These are phyloP conservation scores for Scopulariopsis brevicaulis DNA, from an alignment of 2,329 filamentous ascomycete species.

Conservation along the genomic window DNA sequence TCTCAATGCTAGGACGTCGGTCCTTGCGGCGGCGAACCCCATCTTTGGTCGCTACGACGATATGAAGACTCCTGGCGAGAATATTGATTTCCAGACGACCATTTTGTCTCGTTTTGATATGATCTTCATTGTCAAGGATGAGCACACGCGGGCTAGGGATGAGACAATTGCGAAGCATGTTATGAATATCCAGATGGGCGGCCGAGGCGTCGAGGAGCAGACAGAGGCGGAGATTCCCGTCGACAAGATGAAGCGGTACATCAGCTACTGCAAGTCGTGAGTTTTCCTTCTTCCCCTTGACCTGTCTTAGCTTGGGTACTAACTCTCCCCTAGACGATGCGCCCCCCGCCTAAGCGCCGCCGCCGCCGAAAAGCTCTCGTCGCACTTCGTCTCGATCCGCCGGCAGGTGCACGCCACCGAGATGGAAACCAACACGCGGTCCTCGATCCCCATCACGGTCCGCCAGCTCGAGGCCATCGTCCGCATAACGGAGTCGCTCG, in stretches of 20 bases:
- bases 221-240: constrained; percentile 81
- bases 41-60: constrained; percentile 98
- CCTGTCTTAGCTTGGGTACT: neutral
- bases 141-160: constrained; percentile 81
- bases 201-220: constrained; percentile 69
- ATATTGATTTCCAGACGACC: constrained; percentile 98
- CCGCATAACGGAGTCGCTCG: constrained; percentile 90
- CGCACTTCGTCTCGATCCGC: constrained; percentile 93
- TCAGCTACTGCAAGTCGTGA: constrained; percentile 92
- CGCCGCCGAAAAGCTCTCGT: constrained; percentile 90
- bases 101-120: constrained; percentile 98
- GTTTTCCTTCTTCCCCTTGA: constrained; percentile 18
- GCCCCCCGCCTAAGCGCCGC: constrained; percentile 83
- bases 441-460: constrained; percentile 93
- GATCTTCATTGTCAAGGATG: constrained; percentile 98
- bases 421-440: constrained; percentile 78
- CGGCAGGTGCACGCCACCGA: constrained; percentile 89
- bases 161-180: constrained; percentile 94
- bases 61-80: constrained; percentile 93
- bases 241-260: constrained; percentile 94
- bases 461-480: constrained; percentile 95
- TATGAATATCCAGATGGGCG: constrained; percentile 94
- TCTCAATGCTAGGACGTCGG: constrained; percentile 88
- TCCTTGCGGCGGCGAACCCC: constrained; percentile 90
- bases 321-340: constrained; percentile 51